Conservation (phyloP, 257 asterid genomes). For the Solanum ossicruentum region DNA sequence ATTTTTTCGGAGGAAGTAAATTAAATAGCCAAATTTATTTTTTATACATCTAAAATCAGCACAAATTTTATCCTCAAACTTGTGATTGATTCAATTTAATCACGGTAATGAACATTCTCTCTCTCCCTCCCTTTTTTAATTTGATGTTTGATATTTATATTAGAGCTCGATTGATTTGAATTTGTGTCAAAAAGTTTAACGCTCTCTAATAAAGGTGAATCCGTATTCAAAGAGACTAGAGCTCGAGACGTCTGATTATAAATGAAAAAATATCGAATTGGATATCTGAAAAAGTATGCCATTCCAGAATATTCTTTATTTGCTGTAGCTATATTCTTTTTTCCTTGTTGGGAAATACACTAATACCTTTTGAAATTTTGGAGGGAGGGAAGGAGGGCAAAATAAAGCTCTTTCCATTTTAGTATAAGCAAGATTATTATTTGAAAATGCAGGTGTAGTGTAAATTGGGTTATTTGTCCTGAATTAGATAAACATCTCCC, state of each 20-base stretch:
- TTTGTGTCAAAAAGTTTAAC: too few relatives aligned
- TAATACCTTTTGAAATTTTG: background rate
- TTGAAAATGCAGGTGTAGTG: background rate
- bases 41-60: background rate
- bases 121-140: too few relatives aligned
- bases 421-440: background rate
- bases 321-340: background rate
- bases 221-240: too few relatives aligned
- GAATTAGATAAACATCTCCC: background rate
- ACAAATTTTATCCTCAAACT: background rate
- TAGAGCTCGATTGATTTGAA: too few relatives aligned
- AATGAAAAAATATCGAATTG: too few relatives aligned
- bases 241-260: too few relatives aligned
- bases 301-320: background rate
- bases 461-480: background rate
- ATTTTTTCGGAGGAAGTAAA: background rate
- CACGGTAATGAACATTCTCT: background rate
- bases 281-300: too few relatives aligned
- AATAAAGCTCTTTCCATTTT: background rate
- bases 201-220: too few relatives aligned
- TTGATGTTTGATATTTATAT: too few relatives aligned
- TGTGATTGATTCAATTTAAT: too few relatives aligned
- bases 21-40: background rate
- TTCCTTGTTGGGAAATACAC: background rate
- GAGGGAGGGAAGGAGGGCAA: background rate